Conservation (phyloP, 148 eudicot genomes). For the Camellia japonica region DNA sequence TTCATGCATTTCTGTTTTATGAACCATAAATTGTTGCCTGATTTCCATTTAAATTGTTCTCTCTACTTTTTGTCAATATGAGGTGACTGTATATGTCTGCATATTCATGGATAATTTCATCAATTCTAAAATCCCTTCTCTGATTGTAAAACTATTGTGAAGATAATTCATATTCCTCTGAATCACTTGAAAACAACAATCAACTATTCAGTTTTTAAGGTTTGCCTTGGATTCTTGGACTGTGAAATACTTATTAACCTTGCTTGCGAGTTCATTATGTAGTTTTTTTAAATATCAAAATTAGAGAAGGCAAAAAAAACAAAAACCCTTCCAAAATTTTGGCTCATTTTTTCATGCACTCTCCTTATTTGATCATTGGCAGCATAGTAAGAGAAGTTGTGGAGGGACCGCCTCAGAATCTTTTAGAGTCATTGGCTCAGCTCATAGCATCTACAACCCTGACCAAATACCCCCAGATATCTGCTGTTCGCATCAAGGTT, state of each 20-base stretch:
- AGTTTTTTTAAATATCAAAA: not conserved
- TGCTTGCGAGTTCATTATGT: not conserved
- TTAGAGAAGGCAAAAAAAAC: too few species aligned
- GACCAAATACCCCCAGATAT: slow-evolving; percentile 44
- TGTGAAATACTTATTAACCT: not conserved
- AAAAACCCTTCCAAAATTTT: too few species aligned
- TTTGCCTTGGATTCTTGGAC: not conserved
- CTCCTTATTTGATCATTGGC: slow-evolving; percentile 21
- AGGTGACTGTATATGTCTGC: not conserved
- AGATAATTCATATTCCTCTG: not conserved
- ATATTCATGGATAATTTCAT: not conserved
- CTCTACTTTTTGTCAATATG: too few species aligned
- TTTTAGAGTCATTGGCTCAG: slow-evolving; percentile 81
- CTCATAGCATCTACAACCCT: slow-evolving; percentile 58
- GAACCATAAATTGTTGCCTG: too few species aligned
- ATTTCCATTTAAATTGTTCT: too few species aligned
- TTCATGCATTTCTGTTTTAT: too few species aligned
- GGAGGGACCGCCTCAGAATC: slow-evolving; percentile 71
- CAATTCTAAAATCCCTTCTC: not conserved
- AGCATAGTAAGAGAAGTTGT: slow-evolving; percentile 70
- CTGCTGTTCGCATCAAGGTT: slow-evolving; percentile 70
- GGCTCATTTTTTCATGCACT: not conserved
- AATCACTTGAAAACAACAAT: not conserved
- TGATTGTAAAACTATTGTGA: not conserved
- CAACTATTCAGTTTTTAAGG: not conserved